Evolutionary conservation across 306 rosid species (phyloP), one percentile per base, ranked within the genome.

Genomic region (Dryas alaskensis): DNA sequence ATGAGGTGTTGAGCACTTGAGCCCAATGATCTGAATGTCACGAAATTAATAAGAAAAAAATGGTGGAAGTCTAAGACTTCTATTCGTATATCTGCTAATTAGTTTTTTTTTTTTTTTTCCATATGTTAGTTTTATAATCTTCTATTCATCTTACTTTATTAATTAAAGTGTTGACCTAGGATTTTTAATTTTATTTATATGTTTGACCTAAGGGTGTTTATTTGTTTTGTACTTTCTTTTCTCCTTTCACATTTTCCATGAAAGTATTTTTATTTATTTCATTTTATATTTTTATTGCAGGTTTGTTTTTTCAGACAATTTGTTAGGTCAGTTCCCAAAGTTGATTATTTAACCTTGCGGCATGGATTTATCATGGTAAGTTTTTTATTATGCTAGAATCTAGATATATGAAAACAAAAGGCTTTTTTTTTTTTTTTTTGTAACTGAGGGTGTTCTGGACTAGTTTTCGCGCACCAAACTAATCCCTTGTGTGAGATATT

Each of bases 281-380:
- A 1, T 25, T 9, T 58, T 27, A 78, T 76, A 19, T 48, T 61
- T 43, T 6, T 22, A 37, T 53, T 79, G 65, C 79, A 87, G 91
- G 83, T 87, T 50, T 80, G 91, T 62, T 94, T 94, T 85, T 89
- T 94, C 52, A 85, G 98, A 39, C 98, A 94, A 37, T 91, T 94
- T 76, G 93, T 94, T 39, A 67, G 94, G 60, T 94, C 98, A 17
- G 97, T 94, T 77, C 97, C 96, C 3, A 86, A 83, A 81, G 98
- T 94, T 7, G 98, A 94, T 84, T 94, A 94, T 79, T 84, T 94
- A 81, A 87, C 98, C 74, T 72, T 94, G 55, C 75, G 98, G 45
- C 96, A 94, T 82, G 98, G 98, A 50, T 94, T 94, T 86, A 85
- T 94, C 44, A 83, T 82, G 92, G 98, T 94, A 81, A 59, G 77